A percentile compares a stretch with the other conserved stretches of the same genome.
Conservation (phyloP, 78 protist genomes). For the Salpingoeca rosetta region DNA sequence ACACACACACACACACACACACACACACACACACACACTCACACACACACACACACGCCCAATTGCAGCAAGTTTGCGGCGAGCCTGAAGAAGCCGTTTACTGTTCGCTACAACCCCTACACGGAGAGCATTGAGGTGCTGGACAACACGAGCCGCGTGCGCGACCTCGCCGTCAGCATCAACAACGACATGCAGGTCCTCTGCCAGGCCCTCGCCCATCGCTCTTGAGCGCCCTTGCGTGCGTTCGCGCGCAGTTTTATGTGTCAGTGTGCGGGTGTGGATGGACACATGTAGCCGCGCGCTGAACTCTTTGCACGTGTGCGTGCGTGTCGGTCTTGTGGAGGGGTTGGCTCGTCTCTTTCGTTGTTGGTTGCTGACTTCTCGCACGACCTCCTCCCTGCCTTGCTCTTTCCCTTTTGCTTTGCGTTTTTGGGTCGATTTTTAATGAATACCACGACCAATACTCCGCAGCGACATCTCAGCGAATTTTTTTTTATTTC, state of each 20-base stretch:
- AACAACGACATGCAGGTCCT: not conserved
- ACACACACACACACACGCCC: too few species aligned
- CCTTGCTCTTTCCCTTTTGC: too few species aligned
- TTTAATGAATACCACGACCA: too few species aligned
- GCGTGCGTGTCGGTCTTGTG: not conserved
- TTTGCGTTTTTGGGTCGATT: too few species aligned
- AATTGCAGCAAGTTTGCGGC: slow-evolving; percentile 20
- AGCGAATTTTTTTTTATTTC: too few species aligned
- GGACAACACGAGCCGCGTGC: not conserved
- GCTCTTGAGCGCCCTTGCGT: not conserved
- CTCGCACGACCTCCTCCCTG: not conserved
- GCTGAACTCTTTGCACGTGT: not conserved
- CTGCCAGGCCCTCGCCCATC: not conserved
- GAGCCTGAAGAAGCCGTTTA: slow-evolving; percentile 25
- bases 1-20: too few species aligned
- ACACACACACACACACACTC: too few species aligned
- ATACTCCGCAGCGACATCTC: too few species aligned
- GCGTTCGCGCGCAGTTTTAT: too few species aligned
- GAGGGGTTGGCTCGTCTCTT: not conserved
- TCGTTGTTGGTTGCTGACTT: not conserved
- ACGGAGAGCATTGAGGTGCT: slow-evolving; percentile 29
- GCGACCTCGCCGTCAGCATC: not conserved
- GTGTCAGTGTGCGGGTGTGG: too few species aligned
- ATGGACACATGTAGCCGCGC: not conserved
- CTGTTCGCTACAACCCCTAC: slow-evolving; percentile 45